Conservation (phyloP, 2,329 filamentous ascomycete species). For the Rasamsonia emersonii region DNA sequence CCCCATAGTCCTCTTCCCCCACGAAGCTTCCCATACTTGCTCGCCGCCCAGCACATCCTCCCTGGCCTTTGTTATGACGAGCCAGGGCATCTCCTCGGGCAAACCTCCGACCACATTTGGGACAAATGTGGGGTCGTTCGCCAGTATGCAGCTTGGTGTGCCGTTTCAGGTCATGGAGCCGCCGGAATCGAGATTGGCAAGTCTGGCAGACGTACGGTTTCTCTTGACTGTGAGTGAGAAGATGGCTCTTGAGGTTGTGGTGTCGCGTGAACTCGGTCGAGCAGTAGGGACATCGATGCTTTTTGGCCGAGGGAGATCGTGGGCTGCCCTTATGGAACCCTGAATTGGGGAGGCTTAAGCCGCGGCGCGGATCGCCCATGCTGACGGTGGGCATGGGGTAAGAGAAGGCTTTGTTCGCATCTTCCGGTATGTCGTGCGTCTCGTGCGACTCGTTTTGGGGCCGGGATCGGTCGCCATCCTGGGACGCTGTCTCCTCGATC, state of each 20-base stretch:
- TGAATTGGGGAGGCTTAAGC: slow-evolving; percentile 50
- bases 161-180: slow-evolving; percentile 88
- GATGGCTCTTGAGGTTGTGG: slow-evolving; percentile 94
- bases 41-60: slow-evolving; percentile 85
- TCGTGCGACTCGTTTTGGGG: slow-evolving; percentile 22
- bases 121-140: slow-evolving; percentile 88
- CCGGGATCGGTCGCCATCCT: slow-evolving; percentile 35
- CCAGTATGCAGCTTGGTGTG: slow-evolving; percentile 96
- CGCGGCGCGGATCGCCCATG: slow-evolving; percentile 45
- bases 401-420: slow-evolving; percentile 51
- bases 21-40: slow-evolving; percentile 78
- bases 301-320: slow-evolving; percentile 69
- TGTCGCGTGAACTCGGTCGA: slow-evolving; percentile 94
- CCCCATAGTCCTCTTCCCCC: slow-evolving; percentile 61
- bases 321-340: slow-evolving; percentile 50
- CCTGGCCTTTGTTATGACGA: slow-evolving; percentile 88
- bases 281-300: slow-evolving; percentile 95
- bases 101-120: slow-evolving; percentile 90
- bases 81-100: slow-evolving; percentile 91
- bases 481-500: slow-evolving; percentile 36
- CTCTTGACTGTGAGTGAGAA: slow-evolving; percentile 95
- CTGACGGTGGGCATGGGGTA: slow-evolving; percentile 51
- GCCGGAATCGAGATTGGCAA: slow-evolving; percentile 86
- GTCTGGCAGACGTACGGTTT: slow-evolving; percentile 92
- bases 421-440: slow-evolving; percentile 23